Percentiles rank a stretch among this genome's conserved stretches.
These are phyloP conservation scores for Hysterium pulicare DNA, from an alignment of 2,329 filamentous ascomycete species.

Conservation along the genomic window DNA sequence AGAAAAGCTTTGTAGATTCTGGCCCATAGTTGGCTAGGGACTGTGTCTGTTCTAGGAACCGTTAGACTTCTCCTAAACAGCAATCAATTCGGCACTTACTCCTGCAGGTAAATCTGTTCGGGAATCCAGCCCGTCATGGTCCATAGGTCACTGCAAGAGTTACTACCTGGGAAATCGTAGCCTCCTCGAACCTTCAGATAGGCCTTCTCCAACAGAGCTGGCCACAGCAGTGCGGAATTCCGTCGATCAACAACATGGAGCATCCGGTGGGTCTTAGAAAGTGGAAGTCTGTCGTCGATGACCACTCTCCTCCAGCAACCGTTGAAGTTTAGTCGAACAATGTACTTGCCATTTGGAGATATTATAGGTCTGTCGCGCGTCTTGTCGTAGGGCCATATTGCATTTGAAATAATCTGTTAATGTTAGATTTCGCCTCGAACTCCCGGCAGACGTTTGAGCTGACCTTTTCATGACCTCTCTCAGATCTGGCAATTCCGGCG, in stretches of 20 bases:
- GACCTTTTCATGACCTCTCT: slow-evolving; percentile 67
- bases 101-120: slow-evolving; percentile 88
- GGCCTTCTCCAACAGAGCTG: slow-evolving; percentile 89
- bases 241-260: slow-evolving; percentile 85
- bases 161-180: slow-evolving; percentile 96
- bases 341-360: slow-evolving; percentile 82
- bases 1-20: slow-evolving; percentile 72
- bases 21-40: slow-evolving; percentile 72
- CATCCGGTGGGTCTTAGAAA: slow-evolving; percentile 68
- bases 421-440: slow-evolving; percentile 10
- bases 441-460: slow-evolving; percentile 12
- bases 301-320: slow-evolving; percentile 83
- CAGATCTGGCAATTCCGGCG: slow-evolving; percentile 68
- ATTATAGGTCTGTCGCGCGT: slow-evolving; percentile 53
- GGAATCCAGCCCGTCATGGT: slow-evolving; percentile 94
- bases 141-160: slow-evolving; percentile 92
- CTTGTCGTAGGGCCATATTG: slow-evolving; percentile 73
- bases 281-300: slow-evolving; percentile 84
- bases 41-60: slow-evolving; percentile 65
- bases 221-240: slow-evolving; percentile 82
- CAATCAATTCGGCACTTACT: slow-evolving; percentile 39
- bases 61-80: slow-evolving; percentile 9
- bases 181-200: slow-evolving; percentile 93
- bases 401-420: slow-evolving; percentile 63
- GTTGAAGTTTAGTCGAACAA: slow-evolving; percentile 93